Evolutionary conservation across 2,329 filamentous ascomycete species (phyloP).

Genomic region (Leptodontidium sp.): DNA sequence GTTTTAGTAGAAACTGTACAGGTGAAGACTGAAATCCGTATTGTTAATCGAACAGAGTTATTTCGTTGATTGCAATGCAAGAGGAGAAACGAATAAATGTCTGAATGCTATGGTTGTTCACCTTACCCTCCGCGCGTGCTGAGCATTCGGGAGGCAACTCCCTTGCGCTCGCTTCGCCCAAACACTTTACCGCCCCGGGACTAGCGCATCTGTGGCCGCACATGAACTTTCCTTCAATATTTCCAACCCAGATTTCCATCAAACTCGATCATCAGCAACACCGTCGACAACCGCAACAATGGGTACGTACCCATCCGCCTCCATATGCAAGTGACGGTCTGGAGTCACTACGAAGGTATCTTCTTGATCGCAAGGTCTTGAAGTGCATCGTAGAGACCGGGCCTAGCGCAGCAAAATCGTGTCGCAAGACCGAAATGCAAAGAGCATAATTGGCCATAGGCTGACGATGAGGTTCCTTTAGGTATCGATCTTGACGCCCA

Average conservation of each 20-base stretch:
- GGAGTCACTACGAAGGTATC: constrained; percentile 34
- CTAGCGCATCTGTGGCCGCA: background rate
- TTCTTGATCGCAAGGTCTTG: constrained; percentile 34
- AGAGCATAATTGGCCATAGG: constrained; percentile 73
- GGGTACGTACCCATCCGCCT: constrained; percentile 48
- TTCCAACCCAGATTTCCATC: constrained; percentile 11
- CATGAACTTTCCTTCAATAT: constrained; percentile 3
- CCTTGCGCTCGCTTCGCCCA: background rate
- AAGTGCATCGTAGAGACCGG: constrained; percentile 35
- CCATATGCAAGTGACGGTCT: constrained; percentile 48
- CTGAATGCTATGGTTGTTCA: too few relatives aligned
- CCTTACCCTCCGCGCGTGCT: too few relatives aligned
- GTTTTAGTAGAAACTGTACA: too few relatives aligned
- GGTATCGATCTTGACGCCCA: constrained; percentile 77
- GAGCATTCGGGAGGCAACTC: too few relatives aligned
- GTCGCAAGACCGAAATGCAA: constrained; percentile 48
- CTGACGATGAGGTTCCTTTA: constrained; percentile 66
- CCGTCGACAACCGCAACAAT: constrained; percentile 47
- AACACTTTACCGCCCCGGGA: background rate
- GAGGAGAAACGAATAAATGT: too few relatives aligned
- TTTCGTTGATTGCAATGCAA: too few relatives aligned
- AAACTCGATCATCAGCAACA: constrained; percentile 35
- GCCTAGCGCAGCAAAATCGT: constrained; percentile 46
- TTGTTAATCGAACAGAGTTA: too few relatives aligned
- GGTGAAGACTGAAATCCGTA: too few relatives aligned